These are phyloP conservation scores for Diversispora eburnea DNA, from an alignment of 192 early-diverging fungal species.

Conservation along the genomic window DNA sequence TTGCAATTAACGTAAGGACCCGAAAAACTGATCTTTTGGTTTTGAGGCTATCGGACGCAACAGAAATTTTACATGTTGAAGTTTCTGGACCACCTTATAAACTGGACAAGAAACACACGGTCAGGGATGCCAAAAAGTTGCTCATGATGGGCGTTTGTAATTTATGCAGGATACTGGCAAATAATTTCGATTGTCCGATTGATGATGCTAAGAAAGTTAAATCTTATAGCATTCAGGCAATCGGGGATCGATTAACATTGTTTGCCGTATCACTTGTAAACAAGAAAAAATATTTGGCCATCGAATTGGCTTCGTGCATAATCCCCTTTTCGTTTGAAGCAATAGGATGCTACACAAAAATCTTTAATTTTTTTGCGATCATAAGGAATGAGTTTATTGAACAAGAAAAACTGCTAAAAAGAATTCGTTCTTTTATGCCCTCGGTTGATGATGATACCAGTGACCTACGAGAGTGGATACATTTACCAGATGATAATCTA, in stretches of 20 bases:
- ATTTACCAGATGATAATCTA: conserved; percentile 21
- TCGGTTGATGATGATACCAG: not conserved
- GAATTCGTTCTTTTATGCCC: conserved; percentile 15
- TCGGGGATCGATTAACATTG: conserved; percentile 21
- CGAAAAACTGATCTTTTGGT: conserved; percentile 11
- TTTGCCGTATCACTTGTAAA: conserved; percentile 19
- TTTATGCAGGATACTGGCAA: conserved; percentile 8
- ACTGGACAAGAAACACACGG: conserved; percentile 4
- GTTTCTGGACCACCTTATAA: conserved; percentile 21
- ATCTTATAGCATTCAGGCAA: conserved; percentile 19
- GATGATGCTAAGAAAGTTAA: conserved; percentile 21
- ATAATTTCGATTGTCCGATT: conserved; percentile 18
- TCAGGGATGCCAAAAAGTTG: conserved; percentile 25
- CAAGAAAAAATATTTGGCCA: conserved; percentile 15
- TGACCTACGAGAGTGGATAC: conserved; percentile 11
- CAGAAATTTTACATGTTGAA: conserved; percentile 15
- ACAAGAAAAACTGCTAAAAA: conserved; percentile 18
- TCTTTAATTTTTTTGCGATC: conserved; percentile 24
- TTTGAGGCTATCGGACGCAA: conserved; percentile 14
- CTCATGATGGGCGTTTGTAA: conserved; percentile 24
- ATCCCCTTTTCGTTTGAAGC: conserved; percentile 16
- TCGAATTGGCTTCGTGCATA: conserved; percentile 23
- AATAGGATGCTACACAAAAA: conserved; percentile 12
- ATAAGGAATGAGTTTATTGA: conserved; percentile 12
- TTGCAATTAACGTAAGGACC: not conserved